Conservation (phyloP, 257 asterid species). For the Capsicum rhomboideum region DNA sequence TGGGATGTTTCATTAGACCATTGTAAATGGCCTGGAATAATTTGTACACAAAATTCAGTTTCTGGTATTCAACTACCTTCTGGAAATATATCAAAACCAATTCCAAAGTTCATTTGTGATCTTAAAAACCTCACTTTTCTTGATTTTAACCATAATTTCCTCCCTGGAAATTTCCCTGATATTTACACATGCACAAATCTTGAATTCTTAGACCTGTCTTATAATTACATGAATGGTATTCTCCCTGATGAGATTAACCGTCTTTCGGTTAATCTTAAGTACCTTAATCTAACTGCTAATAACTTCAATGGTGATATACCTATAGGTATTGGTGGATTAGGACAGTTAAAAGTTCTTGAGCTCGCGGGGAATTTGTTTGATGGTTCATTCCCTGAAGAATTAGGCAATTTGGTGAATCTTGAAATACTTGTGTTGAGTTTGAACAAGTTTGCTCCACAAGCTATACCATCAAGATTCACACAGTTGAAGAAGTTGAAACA, state of each 20-base stretch:
- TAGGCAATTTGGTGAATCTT: conserved; percentile 48
- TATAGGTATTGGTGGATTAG: conserved; percentile 38
- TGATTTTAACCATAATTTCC: conserved; percentile 29
- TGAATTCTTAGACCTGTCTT: conserved; percentile 47
- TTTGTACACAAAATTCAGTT: conserved; percentile 41
- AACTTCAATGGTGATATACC: conserved; percentile 65
- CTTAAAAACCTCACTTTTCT: conserved; percentile 39
- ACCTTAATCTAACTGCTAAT: conserved; percentile 34
- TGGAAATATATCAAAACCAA: conserved; percentile 15
- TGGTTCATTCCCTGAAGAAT: conserved; percentile 53
- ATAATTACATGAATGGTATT: conserved; percentile 37
- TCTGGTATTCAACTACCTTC: conserved; percentile 18
- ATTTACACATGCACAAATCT: conserved; percentile 45
- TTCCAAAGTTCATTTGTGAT: conserved; percentile 47
- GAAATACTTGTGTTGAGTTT: conserved; percentile 28
- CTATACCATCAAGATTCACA: conserved; percentile 50
- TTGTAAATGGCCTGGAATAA: conserved; percentile 74
- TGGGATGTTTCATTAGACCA: conserved; percentile 54
- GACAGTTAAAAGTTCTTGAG: conserved; percentile 27
- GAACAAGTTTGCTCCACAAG: conserved; percentile 47
- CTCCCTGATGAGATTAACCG: conserved; percentile 43
- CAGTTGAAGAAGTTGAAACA: conserved; percentile 42
- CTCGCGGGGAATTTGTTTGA: conserved; percentile 26
- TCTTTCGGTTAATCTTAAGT: conserved; percentile 33
- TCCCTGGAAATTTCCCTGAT: conserved; percentile 43